phyloP scores from a whole-genome alignment of 1,284 basidiomycete genomes.

The Cryptococcus sp. region DNA sequence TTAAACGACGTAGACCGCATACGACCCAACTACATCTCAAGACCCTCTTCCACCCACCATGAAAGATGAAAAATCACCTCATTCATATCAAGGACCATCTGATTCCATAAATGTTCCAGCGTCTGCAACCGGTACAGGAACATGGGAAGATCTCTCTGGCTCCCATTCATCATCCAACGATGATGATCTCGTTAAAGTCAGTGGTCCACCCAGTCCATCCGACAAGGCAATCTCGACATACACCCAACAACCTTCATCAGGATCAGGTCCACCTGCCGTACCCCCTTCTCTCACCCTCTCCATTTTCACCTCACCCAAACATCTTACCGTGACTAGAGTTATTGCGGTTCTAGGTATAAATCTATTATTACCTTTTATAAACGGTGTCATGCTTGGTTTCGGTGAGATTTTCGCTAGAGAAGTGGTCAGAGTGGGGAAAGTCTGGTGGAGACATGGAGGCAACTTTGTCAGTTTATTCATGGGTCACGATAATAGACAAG shows the following conservation, averaged over 20 bases:
- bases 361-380: constrained; percentile 86
- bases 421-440: constrained; percentile 63
- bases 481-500: constrained; percentile 8
- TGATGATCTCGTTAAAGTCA: neutral
- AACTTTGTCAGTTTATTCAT: constrained; percentile 13
- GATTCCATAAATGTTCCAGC: constrained; percentile 30
- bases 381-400: constrained; percentile 97
- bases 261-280: constrained; percentile 20
- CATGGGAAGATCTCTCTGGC: constrained; percentile 40
- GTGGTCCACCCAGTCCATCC: neutral
- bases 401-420: constrained; percentile 96
- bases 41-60: constrained; percentile 32
- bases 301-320: constrained; percentile 71
- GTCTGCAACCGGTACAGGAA: constrained; percentile 29
- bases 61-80: constrained; percentile 14
- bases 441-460: constrained; percentile 41
- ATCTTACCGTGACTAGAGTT: constrained; percentile 70
- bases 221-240: neutral
- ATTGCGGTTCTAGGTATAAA: constrained; percentile 85
- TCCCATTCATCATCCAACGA: neutral
- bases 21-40: constrained; percentile 32
- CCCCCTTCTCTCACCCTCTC: constrained; percentile 63
- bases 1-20: constrained; percentile 15
- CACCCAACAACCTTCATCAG: neutral
- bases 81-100: constrained; percentile 11